Conservation (phyloP, 2,329 filamentous ascomycete genomes). For the Parastagonospora avenae region DNA sequence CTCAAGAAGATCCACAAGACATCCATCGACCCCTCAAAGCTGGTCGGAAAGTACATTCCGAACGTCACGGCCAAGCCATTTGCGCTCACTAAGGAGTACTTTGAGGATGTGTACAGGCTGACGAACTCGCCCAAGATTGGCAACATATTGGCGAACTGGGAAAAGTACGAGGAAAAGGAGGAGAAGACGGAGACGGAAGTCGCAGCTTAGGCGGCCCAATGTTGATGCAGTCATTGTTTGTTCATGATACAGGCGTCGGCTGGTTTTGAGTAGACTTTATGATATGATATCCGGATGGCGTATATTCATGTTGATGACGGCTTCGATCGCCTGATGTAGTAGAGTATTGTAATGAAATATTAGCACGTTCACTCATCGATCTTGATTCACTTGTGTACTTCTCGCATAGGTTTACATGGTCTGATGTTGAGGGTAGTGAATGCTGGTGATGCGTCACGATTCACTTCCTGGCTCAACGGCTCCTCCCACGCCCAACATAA, state of each 20-base stretch:
- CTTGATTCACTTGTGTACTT: too few relatives aligned
- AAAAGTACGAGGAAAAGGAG: slow-evolving; percentile 55
- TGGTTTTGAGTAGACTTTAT: slow-evolving; percentile 12
- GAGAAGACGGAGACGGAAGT: slow-evolving; percentile 26
- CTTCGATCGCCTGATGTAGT: neutral
- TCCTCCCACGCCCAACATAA: neutral
- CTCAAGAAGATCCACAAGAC: slow-evolving; percentile 99
- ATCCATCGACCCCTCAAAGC: slow-evolving; percentile 93
- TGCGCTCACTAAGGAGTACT: slow-evolving; percentile 96
- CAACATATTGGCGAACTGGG: slow-evolving; percentile 78
- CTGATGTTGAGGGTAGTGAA: too few relatives aligned
- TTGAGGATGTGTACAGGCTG: slow-evolving; percentile 95
- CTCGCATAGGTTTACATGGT: too few relatives aligned
- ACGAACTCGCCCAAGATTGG: slow-evolving; percentile 82
- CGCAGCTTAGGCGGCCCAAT: neutral
- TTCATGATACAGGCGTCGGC: slow-evolving; percentile 12
- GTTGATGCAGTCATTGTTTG: slow-evolving; percentile 1
- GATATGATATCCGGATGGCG: slow-evolving; percentile 17
- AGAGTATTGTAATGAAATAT: slow-evolving; percentile 3
- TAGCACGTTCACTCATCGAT: neutral
- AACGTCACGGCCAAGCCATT: slow-evolving; percentile 98
- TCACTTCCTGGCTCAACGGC: too few relatives aligned
- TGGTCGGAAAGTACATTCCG: slow-evolving; percentile 98
- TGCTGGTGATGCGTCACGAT: too few relatives aligned
- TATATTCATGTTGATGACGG: neutral